phyloP scores from a whole-genome alignment of 2,329 filamentous ascomycete genomes.

The Alternaria brassicae region DNA sequence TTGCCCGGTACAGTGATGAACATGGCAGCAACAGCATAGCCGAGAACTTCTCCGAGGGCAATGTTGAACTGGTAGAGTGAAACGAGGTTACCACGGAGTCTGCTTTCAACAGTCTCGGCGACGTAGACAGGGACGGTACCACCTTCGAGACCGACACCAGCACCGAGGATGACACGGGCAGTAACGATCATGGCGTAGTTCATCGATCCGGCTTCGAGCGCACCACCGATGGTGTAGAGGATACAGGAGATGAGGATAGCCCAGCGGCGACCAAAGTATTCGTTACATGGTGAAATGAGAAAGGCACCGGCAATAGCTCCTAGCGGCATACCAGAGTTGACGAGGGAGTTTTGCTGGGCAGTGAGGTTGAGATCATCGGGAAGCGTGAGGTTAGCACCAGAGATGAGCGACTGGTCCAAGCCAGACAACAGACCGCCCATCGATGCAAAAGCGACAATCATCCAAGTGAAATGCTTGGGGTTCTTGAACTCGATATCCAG shows the following conservation, averaged over 20 bases:
- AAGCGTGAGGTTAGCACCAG: slow-evolving; percentile 72
- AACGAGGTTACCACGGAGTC: slow-evolving; percentile 73
- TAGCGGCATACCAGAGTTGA: slow-evolving; percentile 74
- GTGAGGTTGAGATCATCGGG: slow-evolving; percentile 64
- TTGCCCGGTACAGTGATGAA: slow-evolving; percentile 73
- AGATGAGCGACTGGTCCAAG: slow-evolving; percentile 76
- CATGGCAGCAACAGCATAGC: slow-evolving; percentile 75
- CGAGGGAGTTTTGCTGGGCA: slow-evolving; percentile 66
- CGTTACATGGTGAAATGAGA: slow-evolving; percentile 71
- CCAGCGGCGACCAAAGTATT: slow-evolving; percentile 70
- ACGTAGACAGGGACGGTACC: slow-evolving; percentile 79
- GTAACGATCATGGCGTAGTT: slow-evolving; percentile 75
- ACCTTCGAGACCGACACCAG: slow-evolving; percentile 75
- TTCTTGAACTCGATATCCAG: slow-evolving; percentile 67
- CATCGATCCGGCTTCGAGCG: slow-evolving; percentile 70
- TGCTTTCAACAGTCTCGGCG: slow-evolving; percentile 72
- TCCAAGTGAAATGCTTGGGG: slow-evolving; percentile 70
- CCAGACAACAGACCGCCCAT: slow-evolving; percentile 77
- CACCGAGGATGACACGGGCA: slow-evolving; percentile 71
- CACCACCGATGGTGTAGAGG: slow-evolving; percentile 74
- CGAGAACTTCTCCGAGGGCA: slow-evolving; percentile 75
- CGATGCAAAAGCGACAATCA: slow-evolving; percentile 74
- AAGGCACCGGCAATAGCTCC: slow-evolving; percentile 75
- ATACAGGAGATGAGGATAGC: slow-evolving; percentile 74
- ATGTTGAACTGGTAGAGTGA: slow-evolving; percentile 80